phyloP scores from a whole-genome alignment of 805 yeast genomes.

The Yarrowia bubula region DNA sequence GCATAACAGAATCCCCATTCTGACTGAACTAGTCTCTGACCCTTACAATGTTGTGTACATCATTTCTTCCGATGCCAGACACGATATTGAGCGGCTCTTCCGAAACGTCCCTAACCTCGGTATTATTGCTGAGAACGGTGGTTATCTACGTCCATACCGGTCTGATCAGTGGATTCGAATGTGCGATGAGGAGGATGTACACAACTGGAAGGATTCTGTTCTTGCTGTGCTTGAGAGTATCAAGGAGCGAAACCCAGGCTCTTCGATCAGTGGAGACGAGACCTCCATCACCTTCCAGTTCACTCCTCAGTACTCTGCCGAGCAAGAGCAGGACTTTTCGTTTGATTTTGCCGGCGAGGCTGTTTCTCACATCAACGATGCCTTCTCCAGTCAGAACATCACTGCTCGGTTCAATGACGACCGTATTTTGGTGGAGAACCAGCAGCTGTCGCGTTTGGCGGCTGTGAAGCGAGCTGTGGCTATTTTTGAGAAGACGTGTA shows the following conservation, averaged over 20 bases:
- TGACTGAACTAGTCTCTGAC: constrained; percentile 58
- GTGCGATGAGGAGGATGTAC: constrained; percentile 34
- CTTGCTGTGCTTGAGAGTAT: constrained; percentile 54
- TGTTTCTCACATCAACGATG: constrained; percentile 78
- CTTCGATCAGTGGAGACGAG: constrained; percentile 68
- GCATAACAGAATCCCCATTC: constrained; percentile 54
- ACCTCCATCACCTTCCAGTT: constrained; percentile 76
- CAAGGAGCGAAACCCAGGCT: constrained; percentile 77
- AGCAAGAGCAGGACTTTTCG: constrained; percentile 59
- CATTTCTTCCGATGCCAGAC: constrained; percentile 60
- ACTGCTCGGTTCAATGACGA: constrained; percentile 67
- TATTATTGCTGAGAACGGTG: constrained; percentile 88
- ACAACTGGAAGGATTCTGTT: constrained; percentile 59
- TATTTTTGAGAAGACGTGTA: constrained; percentile 21
- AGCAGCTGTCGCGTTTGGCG: constrained; percentile 21
- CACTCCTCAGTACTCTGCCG: constrained; percentile 49
- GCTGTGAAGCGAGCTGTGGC: constrained; percentile 12
- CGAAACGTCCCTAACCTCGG: constrained; percentile 70
- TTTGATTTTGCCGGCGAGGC: constrained; percentile 74
- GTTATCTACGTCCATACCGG: constrained; percentile 51
- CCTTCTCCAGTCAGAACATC: constrained; percentile 59
- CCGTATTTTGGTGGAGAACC: constrained; percentile 14
- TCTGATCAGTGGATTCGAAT: constrained; percentile 28
- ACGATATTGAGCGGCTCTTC: constrained; percentile 65
- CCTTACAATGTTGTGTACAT: constrained; percentile 68